phyloP scores from a whole-genome alignment of 345 rosid species.

The Acer negundo region DNA sequence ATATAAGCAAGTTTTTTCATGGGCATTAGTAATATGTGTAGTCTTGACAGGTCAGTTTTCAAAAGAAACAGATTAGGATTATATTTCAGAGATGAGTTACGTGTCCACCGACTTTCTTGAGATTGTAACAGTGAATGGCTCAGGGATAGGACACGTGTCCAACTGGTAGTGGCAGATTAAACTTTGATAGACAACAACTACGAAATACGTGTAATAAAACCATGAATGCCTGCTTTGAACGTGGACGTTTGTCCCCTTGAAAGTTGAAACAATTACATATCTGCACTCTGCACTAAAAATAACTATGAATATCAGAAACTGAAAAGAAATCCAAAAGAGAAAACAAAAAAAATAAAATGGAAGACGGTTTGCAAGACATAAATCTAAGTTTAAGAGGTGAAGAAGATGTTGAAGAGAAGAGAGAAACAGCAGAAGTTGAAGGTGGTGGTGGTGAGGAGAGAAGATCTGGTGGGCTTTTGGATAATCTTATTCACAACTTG shows the following conservation, averaged over 20 bases:
- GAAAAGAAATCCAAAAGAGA: not conserved
- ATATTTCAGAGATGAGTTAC: too few relatives aligned
- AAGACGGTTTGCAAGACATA: conserved; percentile 41
- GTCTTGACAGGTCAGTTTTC: too few relatives aligned
- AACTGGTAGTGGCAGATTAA: not conserved
- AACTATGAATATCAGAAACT: too few relatives aligned
- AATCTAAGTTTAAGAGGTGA: conserved; percentile 4
- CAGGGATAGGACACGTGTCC: not conserved
- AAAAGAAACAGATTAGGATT: too few relatives aligned
- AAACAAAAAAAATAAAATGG: conserved; percentile 33
- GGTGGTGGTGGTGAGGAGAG: conserved; percentile 19
- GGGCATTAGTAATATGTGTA: not conserved
- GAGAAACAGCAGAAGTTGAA: conserved; percentile 9
- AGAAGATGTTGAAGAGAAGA: not conserved
- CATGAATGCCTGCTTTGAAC: not conserved
- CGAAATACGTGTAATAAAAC: conserved; percentile 30
- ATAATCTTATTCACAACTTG: conserved; percentile 32
- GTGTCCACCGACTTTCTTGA: too few relatives aligned
- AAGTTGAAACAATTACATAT: too few relatives aligned
- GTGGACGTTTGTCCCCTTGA: conserved; percentile 12
- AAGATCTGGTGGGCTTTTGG: conserved; percentile 30
- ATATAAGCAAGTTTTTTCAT: not conserved
- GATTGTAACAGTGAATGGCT: not conserved
- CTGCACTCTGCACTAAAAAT: not conserved
- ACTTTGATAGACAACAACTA: conserved; percentile 12